phyloP scores from a whole-genome alignment of 1,284 basidiomycete genomes.

The Tilletia indica region DNA sequence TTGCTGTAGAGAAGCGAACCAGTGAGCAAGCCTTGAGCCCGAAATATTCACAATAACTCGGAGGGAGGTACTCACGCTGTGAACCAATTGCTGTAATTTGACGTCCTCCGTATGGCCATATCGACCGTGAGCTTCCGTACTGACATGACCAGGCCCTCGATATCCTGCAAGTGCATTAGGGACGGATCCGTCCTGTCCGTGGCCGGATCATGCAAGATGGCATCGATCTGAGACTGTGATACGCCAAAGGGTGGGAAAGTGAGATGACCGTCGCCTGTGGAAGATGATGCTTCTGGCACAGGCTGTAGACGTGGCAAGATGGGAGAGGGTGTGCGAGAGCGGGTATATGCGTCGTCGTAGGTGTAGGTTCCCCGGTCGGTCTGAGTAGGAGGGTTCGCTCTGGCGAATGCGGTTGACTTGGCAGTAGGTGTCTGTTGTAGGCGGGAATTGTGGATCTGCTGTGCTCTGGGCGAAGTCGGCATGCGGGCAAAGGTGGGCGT shows the following conservation, averaged over 20 bases:
- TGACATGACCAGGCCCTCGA: neutral
- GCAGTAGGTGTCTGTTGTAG: no score
- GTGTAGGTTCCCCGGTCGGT: neutral
- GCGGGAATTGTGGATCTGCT: no score
- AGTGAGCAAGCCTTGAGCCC: no score
- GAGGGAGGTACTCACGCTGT: neutral
- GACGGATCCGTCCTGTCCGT: neutral
- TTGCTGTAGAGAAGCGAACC: neutral
- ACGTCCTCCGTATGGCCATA: constrained; percentile 9
- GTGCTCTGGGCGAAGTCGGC: no score
- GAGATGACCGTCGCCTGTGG: neutral
- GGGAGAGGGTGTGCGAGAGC: constrained; percentile 8
- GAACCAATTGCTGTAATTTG: constrained; percentile 1
- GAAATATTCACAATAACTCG: no score
- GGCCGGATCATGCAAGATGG: constrained; percentile 7
- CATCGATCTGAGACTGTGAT: constrained; percentile 2
- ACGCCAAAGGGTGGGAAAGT: constrained; percentile 15
- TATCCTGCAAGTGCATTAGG: neutral
- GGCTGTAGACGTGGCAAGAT: neutral
- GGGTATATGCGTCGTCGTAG: neutral
- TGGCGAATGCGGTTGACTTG: no score
- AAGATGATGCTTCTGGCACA: neutral
- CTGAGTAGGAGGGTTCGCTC: neutral
- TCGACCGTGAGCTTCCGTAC: neutral
- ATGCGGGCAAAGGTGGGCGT: no score